Conservation (phyloP, 23 red algal species). For the Gracilaria caudata region DNA sequence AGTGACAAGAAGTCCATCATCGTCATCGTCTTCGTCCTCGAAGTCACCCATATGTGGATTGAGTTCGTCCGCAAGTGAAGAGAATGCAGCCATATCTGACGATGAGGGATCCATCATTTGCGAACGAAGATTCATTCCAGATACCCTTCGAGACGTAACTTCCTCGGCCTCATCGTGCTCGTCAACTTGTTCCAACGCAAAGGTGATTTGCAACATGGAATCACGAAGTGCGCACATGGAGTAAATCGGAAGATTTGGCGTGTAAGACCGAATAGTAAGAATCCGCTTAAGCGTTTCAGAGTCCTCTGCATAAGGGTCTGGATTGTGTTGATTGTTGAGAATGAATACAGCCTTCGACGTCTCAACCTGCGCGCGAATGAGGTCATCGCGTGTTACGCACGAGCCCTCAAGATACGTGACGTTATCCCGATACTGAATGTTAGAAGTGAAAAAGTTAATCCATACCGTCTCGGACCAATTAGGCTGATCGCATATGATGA, state of each 20-base stretch:
- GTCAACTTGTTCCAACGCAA: conserved; percentile 64
- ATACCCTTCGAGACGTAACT: conserved; percentile 15
- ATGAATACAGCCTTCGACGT: conserved; percentile 74
- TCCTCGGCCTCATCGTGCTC: conserved; percentile 42
- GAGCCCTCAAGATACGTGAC: conserved; percentile 74
- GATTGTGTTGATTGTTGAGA: conserved; percentile 77
- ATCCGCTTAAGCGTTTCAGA: conserved; percentile 75
- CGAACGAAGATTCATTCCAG: conserved; percentile 33
- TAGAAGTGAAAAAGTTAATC: conserved; percentile 67
- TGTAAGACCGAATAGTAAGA: conserved; percentile 71
- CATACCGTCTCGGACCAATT: conserved; percentile 70
- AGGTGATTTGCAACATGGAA: conserved; percentile 79
- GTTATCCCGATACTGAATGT: conserved; percentile 61
- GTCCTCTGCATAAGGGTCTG: conserved; percentile 75
- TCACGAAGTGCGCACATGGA: conserved; percentile 74
- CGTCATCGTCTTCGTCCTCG: conserved; percentile 52
- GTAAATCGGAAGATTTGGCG: conserved; percentile 73
- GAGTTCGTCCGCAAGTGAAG: conserved; percentile 17
- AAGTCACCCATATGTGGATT: conserved; percentile 28
- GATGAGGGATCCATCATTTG: conserved; percentile 24
- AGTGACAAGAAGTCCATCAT: conserved; percentile 57
- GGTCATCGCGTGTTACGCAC: conserved; percentile 57
- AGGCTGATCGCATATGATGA: conserved; percentile 70
- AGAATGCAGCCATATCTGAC: conserved; percentile 16
- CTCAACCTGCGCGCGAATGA: conserved; percentile 73